These are phyloP conservation scores for Cytauxzoon felis DNA, from an alignment of 169 alveolate genomes.

Conservation along the genomic window DNA sequence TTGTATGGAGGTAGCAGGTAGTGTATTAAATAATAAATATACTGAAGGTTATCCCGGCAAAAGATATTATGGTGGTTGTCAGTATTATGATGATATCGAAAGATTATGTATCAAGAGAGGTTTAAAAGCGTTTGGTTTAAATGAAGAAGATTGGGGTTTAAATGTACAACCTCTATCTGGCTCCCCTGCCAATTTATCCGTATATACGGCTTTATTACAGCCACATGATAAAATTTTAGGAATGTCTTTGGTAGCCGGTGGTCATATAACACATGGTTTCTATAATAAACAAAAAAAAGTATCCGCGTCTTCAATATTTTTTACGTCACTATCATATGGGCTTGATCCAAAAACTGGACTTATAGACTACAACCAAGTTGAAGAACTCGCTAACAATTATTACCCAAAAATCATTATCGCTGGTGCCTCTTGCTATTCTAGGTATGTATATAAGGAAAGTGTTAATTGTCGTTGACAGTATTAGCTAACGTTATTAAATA, in stretches of 20 bases:
- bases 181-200: constrained; percentile 95
- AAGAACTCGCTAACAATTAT: constrained; percentile 81
- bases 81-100: constrained; percentile 84
- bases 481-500: constrained; percentile 84
- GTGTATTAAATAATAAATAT: constrained; percentile 88
- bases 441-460: constrained; percentile 38
- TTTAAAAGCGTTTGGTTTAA: constrained; percentile 87
- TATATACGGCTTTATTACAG: constrained; percentile 89
- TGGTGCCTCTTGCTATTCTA: constrained; percentile 76
- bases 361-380: constrained; percentile 89
- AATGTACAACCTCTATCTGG: constrained; percentile 96
- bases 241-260: constrained; percentile 93
- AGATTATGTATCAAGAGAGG: constrained; percentile 89
- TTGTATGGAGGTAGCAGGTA: constrained; percentile 89
- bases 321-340: constrained; percentile 89
- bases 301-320: constrained; percentile 90
- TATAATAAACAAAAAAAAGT: constrained; percentile 85
- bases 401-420: constrained; percentile 68
- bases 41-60: constrained; percentile 97
- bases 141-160: constrained; percentile 94
- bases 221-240: constrained; percentile 96
- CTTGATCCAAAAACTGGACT: constrained; percentile 85
- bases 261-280: constrained; percentile 92
- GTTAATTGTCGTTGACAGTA: constrained; percentile 67
- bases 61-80: constrained; percentile 90